A percentile compares a stretch with the other conserved stretches of the same genome.
Conservation (phyloP, 345 rosid species). For the Acer negundo region DNA sequence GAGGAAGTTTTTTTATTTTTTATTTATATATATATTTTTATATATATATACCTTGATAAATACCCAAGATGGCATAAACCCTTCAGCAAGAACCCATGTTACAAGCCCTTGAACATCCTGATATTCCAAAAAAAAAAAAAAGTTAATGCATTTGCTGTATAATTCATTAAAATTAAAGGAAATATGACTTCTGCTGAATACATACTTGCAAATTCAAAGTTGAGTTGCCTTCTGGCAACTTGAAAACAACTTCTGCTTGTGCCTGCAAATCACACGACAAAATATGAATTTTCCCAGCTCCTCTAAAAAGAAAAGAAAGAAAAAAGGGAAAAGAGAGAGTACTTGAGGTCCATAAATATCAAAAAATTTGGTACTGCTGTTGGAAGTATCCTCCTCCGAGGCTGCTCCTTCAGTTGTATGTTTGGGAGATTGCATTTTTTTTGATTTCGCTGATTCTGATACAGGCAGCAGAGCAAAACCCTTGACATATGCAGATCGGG, state of each 20-base stretch:
- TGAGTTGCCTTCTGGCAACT: slow-evolving; percentile 52
- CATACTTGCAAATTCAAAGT: slow-evolving; percentile 75
- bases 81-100: slow-evolving; percentile 96
- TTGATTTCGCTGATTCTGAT: neutral
- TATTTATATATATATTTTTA: too few species aligned
- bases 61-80: slow-evolving; percentile 90
- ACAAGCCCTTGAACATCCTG: slow-evolving; percentile 97
- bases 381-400: slow-evolving; percentile 29
- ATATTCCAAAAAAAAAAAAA: slow-evolving; percentile 16
- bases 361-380: slow-evolving; percentile 33
- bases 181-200: neutral
- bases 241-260: slow-evolving; percentile 75
- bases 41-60: slow-evolving; percentile 61
- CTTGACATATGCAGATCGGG: neutral
- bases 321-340: slow-evolving; percentile 3
- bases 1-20: neutral
- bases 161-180: neutral
- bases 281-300: neutral
- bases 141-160: neutral
- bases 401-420: slow-evolving; percentile 29
- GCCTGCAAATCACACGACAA: slow-evolving; percentile 46
- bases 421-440: slow-evolving; percentile 42
- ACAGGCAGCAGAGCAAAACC: neutral
- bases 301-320: neutral
- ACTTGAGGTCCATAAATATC: slow-evolving; percentile 85